Base-by-base conservation (phyloP, 2,329 filamentous ascomycete species). In the Rachicladosporium sp. region DNA sequence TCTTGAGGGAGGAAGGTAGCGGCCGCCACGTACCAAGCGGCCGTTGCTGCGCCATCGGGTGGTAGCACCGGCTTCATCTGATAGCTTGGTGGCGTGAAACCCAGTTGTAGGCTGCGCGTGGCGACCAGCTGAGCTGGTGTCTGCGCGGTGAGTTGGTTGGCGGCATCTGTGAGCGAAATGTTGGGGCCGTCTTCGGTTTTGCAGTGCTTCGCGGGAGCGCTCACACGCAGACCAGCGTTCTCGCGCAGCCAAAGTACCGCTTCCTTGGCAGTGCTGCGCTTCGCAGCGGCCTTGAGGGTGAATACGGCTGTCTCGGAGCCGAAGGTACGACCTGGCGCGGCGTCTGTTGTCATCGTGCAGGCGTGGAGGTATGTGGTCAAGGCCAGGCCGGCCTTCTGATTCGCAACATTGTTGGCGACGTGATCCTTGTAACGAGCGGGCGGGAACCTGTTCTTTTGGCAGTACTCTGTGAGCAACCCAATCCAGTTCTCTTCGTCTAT, bases 211-310 rank as follows among this genome's bases (percentile, higher is more conserved):
- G 42, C 37, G 2, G 37, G 13, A 8, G 38, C 29, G n/a, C 31
- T 29, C 15, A 58, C 7, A 37, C 34, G 6, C 55, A 54, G 6
- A 46, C 45, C 27, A 60, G 43, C 60, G 3, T 53, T 40, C 3
- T 43, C 38, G 40, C 66, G 60, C 42, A 68, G 58, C 54, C 64
- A 59, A 21, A 58, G 46, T n/a, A 68, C 53, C 3, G 64, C 66
- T 41, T 57, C 54, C 40, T 52, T 48, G 6, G 67, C 65, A 13
- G 65, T 63, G 38, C 58, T 52, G 31, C 58, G 55, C 15, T 61
- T 60, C 2, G 67, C 66, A 9, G 54, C 51, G 43, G 63, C 60
- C 40, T 69, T 69, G 27, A 46, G 58, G 4, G 50, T 40, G 48
- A 63, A 64, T 7, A 56, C 48, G 0, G 44, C 41, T 2, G 45